Percentiles rank a stretch among this genome's conserved stretches.
Conservation (phyloP, 2,329 filamentous ascomycete genomes). For the Aspergillus spinulosporus region DNA sequence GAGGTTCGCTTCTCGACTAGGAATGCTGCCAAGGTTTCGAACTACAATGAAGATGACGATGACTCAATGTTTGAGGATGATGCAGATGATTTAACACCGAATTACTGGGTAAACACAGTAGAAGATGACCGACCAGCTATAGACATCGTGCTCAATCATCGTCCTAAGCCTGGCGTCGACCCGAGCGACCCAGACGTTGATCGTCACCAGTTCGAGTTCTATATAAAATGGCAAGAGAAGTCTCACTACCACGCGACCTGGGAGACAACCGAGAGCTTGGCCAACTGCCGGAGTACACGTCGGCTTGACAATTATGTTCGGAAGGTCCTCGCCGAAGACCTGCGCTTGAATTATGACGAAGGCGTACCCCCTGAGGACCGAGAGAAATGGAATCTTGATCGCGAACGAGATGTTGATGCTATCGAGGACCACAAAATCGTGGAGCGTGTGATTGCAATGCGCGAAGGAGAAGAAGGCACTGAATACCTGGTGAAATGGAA, state of each 20-base stretch:
- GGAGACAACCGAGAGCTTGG: slow-evolving; percentile 76
- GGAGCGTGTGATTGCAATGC: slow-evolving; percentile 84
- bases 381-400: slow-evolving; percentile 93
- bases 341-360: slow-evolving; percentile 71
- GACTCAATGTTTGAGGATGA: slow-evolving; percentile 57
- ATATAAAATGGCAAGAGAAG: slow-evolving; percentile 95
- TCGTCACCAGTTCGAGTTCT: slow-evolving; percentile 78
- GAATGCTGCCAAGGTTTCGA: slow-evolving; percentile 72
- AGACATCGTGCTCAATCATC: slow-evolving; percentile 86
- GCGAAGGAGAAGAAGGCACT: slow-evolving; percentile 73
- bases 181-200: slow-evolving; percentile 32
- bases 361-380: slow-evolving; percentile 80
- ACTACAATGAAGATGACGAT: slow-evolving; percentile 68
- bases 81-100: slow-evolving; percentile 64
- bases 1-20: slow-evolving; percentile 92
- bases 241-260: slow-evolving; percentile 95
- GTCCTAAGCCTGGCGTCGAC: slow-evolving; percentile 67
- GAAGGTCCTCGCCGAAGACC: slow-evolving; percentile 76
- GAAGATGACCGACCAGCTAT: slow-evolving; percentile 83
- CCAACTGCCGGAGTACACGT: slow-evolving; percentile 77
- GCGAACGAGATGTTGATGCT: slow-evolving; percentile 84
- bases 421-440: slow-evolving; percentile 88
- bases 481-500: slow-evolving; percentile 99
- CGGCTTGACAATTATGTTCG: slow-evolving; percentile 94
- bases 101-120: slow-evolving; percentile 66